phyloP scores from a whole-genome alignment of 495 filamentous ascomycete genomes.

The Tuber umbilicatum region DNA sequence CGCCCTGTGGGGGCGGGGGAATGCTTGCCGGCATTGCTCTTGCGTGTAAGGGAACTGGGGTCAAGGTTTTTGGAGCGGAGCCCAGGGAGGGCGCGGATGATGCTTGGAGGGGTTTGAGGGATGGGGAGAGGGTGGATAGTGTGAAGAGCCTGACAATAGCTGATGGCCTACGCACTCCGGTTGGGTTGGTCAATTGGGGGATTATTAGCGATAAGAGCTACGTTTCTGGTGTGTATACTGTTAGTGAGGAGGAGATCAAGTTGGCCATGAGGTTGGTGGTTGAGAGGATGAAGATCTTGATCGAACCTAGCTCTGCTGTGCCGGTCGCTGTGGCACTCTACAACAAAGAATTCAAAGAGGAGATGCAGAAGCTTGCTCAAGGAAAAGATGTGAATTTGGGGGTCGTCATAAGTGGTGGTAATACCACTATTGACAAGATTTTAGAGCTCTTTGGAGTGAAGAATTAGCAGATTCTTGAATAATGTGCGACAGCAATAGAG shows the following conservation, averaged over 20 bases:
- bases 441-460: constrained; percentile 53
- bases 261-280: constrained; percentile 67
- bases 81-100: constrained; percentile 84
- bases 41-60: constrained; percentile 58
- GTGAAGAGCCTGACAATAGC: constrained; percentile 79
- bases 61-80: constrained; percentile 84
- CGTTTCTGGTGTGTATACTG: constrained; percentile 66
- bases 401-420: constrained; percentile 81
- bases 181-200: constrained; percentile 71
- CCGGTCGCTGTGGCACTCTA: constrained; percentile 75
- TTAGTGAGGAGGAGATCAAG: constrained; percentile 77
- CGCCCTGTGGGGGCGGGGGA: constrained; percentile 83
- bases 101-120: constrained; percentile 58
- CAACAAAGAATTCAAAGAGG: constrained; percentile 73
- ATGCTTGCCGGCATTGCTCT: constrained; percentile 78
- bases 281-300: constrained; percentile 84
- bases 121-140: constrained; percentile 53
- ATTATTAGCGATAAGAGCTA: constrained; percentile 69
- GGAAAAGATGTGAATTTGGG: constrained; percentile 58
- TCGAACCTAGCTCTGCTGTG: constrained; percentile 87
- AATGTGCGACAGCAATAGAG: not conserved
- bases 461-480: constrained; percentile 6
- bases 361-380: constrained; percentile 32
- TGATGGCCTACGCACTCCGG: constrained; percentile 79
- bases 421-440: constrained; percentile 76